phyloP scores from a whole-genome alignment of 1,284 basidiomycete species.

The Schizophyllum amplum region DNA sequence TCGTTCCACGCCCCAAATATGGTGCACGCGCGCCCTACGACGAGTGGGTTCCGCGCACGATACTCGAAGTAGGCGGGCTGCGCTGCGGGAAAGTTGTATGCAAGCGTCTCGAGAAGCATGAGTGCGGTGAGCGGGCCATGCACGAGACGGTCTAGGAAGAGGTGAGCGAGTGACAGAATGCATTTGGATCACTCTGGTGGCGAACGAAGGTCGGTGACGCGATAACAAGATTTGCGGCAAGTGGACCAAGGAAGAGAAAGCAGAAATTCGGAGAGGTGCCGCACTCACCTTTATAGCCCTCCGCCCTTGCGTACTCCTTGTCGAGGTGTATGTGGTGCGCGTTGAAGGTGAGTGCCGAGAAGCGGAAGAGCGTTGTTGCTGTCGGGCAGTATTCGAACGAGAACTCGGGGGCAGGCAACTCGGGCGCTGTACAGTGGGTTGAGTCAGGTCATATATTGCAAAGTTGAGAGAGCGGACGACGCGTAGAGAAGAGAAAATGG shows the following conservation, averaged over 20 bases:
- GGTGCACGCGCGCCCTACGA: constrained; percentile 52
- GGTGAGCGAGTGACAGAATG: constrained; percentile 4
- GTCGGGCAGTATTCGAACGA: constrained; percentile 60
- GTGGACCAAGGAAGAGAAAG: no score
- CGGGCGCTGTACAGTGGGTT: not conserved
- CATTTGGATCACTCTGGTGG: no score
- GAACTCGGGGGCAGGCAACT: constrained; percentile 35
- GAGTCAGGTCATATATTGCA: constrained; percentile 45
- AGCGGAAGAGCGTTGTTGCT: constrained; percentile 71
- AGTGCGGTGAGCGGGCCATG: constrained; percentile 78
- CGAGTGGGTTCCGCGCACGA: constrained; percentile 65
- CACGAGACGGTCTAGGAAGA: constrained; percentile 76
- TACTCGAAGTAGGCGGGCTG: constrained; percentile 56
- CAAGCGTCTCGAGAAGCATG: constrained; percentile 55
- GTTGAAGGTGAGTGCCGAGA: constrained; percentile 79
- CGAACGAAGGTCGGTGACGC: constrained; percentile 1
- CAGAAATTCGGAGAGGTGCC: not conserved
- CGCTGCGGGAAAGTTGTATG: constrained; percentile 36
- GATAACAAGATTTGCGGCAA: constrained; percentile 1
- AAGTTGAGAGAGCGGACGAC: not conserved
- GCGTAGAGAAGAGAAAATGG: no score
- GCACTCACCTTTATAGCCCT: constrained; percentile 66
- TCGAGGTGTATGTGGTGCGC: constrained; percentile 71
- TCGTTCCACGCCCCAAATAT: constrained; percentile 44
- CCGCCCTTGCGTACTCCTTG: constrained; percentile 59